Evolutionary conservation across 176 grass and related monocot species (phyloP), one percentile per base, ranked within the genome.

Genomic region (Avena insularis): DNA sequence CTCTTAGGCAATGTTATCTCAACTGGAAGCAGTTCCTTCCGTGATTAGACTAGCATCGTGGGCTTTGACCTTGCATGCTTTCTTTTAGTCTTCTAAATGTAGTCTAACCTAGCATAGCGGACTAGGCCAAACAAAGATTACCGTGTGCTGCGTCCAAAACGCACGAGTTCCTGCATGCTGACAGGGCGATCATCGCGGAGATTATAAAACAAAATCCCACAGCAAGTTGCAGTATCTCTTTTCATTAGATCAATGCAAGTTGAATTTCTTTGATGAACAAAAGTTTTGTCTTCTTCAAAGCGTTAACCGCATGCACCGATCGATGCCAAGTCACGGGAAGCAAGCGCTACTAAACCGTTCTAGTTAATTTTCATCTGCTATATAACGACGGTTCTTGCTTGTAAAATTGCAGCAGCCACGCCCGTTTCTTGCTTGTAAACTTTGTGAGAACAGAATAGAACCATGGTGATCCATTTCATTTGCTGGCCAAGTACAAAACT

Each of bases 401-500:
- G 46, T 2, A 48, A 48, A 64, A 15, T 27, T 21, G 35, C 36
- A 45, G 77, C 31, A 61, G 10, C 60, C 25, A 45, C 4, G 19
- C 3, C 46, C 46, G 43, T 29, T 19, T 63, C 38, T 64, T 11
- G 13, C 9, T 9, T 25, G 12, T 13, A 45, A 23, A 48, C 46
- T 48, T 9, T 48, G 46, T 9, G 46, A 48, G 46, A 9, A 10
- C 46, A 48, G 46, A 48, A 10, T 48, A 48, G 46, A 48, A 48
- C 43, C 9, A 80, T 64, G 78, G 21, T 48, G 58, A 64, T 80
- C 58, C 6, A 60, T 45, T 80, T 47, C 78, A 17, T n/a, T 9
- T 64, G 58, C 57, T 49, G 12, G 58, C 21, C 14, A 9, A 16
- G 58, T 46, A 27, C 57, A 15, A 80, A 64, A 25, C 20, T 16